phyloP scores from a whole-genome alignment of 2,329 filamentous ascomycete species.

The Emydomyces testavorans region DNA sequence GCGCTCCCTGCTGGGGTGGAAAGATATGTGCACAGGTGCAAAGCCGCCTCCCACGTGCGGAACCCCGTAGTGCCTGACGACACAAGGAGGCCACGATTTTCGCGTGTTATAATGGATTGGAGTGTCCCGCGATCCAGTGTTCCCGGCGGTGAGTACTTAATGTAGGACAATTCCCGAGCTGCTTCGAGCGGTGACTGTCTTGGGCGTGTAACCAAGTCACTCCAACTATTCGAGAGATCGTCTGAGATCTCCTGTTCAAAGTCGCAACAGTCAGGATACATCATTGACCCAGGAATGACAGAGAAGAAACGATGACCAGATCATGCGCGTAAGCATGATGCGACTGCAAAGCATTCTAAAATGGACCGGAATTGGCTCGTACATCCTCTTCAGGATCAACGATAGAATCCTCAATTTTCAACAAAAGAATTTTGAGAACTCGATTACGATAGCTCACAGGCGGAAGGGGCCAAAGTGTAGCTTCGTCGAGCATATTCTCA shows the following conservation, averaged over 20 bases:
- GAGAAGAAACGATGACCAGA: constrained; percentile 10
- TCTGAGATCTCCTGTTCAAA: constrained; percentile 64
- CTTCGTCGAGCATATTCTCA: constrained; percentile 52
- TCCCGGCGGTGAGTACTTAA: constrained; percentile 52
- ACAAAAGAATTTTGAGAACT: constrained; percentile 61
- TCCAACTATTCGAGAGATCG: constrained; percentile 59
- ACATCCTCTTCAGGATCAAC: constrained; percentile 79
- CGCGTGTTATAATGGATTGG: constrained; percentile 36
- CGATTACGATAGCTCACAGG: constrained; percentile 58
- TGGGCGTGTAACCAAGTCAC: constrained; percentile 51
- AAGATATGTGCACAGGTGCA: constrained; percentile 53
- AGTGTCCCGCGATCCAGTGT: constrained; percentile 1
- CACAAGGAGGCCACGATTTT: constrained; percentile 44
- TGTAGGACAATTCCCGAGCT: constrained; percentile 60
- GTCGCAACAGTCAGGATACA: constrained; percentile 19
- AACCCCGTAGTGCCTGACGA: constrained; percentile 54
- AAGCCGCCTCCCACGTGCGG: constrained; percentile 58
- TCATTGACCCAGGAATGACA: constrained; percentile 11
- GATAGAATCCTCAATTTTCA: constrained; percentile 60
- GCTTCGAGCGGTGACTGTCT: constrained; percentile 53
- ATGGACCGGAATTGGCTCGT: constrained; percentile 25
- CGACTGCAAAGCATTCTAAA: background rate
- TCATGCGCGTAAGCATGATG: constrained; percentile 9
- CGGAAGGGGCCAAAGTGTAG: constrained; percentile 46
- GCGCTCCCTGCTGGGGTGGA: constrained; percentile 34